Evolutionary conservation across 2,329 filamentous ascomycete species (phyloP).

Genomic region (Xylaria sp.): DNA sequence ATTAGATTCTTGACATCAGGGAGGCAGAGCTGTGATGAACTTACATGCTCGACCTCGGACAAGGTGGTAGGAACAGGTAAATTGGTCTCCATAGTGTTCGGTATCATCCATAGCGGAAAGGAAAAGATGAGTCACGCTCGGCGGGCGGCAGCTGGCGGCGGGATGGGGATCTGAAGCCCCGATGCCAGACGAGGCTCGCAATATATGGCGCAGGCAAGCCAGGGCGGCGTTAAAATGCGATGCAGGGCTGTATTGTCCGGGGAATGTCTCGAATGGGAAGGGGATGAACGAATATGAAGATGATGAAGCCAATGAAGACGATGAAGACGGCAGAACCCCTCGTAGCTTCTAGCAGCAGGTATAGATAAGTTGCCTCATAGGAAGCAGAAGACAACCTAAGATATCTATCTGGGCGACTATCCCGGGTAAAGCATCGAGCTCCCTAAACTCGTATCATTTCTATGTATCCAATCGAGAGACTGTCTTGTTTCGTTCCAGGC

Average conservation of each 20-base stretch:
- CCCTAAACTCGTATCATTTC: conserved; percentile 8
- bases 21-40: conserved; percentile 8
- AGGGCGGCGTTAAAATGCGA: conserved; percentile 9
- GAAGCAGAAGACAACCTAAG: not conserved
- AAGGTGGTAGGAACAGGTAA: conserved; percentile 42
- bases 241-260: not conserved
- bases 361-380: not conserved
- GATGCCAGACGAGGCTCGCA: conserved; percentile 13
- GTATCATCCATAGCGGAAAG: conserved; percentile 43
- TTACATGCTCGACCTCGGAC: conserved; percentile 46
- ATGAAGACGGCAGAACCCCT: not conserved
- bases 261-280: not conserved
- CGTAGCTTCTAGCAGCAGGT: not conserved
- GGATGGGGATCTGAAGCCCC: conserved; percentile 9
- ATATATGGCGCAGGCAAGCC: not conserved
- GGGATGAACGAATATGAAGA: not conserved
- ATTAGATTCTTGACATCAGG: not conserved
- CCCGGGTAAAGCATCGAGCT: not conserved
- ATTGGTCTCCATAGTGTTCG: conserved; percentile 42
- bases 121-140: conserved; percentile 26
- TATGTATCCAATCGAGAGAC: conserved; percentile 8
- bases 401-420: not conserved
- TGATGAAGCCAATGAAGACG: not conserved
- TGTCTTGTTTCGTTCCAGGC: conserved; percentile 13
- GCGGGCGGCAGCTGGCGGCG: conserved; percentile 22